Percentiles rank a stretch among this genome's conserved stretches.
phyloP scores from a whole-genome alignment of 2,329 filamentous ascomycete genomes.

The Cladophialophora immunda region DNA sequence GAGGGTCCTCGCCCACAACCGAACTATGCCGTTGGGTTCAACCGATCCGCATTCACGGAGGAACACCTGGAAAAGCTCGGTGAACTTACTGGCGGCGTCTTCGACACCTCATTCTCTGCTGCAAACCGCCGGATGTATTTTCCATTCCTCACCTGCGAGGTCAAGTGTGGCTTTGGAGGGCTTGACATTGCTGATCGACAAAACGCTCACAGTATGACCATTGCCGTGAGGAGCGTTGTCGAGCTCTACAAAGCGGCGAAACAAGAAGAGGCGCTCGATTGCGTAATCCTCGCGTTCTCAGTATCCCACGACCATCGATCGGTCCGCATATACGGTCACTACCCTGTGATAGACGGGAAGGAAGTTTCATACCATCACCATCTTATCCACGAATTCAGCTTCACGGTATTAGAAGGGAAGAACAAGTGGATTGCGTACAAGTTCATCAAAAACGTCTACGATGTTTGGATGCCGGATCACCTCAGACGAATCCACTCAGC shows the following conservation, averaged over 20 bases:
- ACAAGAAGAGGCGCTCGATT: constrained; percentile 47
- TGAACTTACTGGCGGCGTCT: constrained; percentile 49
- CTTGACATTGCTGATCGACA: constrained; percentile 46
- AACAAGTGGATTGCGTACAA: constrained; percentile 51
- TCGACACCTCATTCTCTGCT: constrained; percentile 54
- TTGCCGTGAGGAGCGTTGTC: constrained; percentile 48
- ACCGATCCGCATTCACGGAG: constrained; percentile 51
- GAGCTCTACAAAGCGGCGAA: constrained; percentile 43
- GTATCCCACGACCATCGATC: constrained; percentile 49
- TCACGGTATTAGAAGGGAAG: constrained; percentile 45
- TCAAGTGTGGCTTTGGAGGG: constrained; percentile 53
- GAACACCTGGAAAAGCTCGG: constrained; percentile 55
- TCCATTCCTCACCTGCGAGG: constrained; percentile 60
- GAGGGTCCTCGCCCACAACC: constrained; percentile 45
- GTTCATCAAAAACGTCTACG: constrained; percentile 50
- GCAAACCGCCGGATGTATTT: constrained; percentile 60
- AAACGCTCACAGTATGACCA: constrained; percentile 43
- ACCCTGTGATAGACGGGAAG: constrained; percentile 48
- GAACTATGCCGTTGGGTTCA: constrained; percentile 47
- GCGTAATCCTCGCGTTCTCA: constrained; percentile 57
- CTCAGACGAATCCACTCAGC: constrained; percentile 50
- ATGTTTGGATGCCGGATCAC: constrained; percentile 48
- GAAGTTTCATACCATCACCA: constrained; percentile 51
- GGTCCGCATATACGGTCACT: constrained; percentile 54
- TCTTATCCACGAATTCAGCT: constrained; percentile 47